These are phyloP conservation scores for Elongisporangium prolatum DNA, from an alignment of 352 stramenopile species.

Conservation along the genomic window DNA sequence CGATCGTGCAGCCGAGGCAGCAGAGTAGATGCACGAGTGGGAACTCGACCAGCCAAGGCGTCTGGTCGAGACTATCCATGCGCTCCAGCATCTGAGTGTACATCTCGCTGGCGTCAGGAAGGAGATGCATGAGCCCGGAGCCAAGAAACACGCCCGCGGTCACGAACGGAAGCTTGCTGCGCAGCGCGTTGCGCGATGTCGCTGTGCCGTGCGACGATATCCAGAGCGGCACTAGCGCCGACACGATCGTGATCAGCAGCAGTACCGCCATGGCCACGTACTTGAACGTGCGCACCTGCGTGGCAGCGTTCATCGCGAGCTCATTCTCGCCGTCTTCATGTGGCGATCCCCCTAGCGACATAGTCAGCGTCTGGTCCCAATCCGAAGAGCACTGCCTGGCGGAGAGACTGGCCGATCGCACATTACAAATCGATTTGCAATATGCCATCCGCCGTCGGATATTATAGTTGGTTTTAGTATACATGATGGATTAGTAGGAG, in stretches of 20 bases:
- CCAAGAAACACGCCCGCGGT: conserved; percentile 62
- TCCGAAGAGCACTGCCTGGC: neutral
- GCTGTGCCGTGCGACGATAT: conserved; percentile 42
- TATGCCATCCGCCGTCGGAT: neutral
- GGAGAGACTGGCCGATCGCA: too few species aligned
- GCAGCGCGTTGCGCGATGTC: conserved; percentile 29
- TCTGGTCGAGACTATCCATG: conserved; percentile 9
- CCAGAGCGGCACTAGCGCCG: conserved; percentile 47
- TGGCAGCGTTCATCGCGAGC: neutral
- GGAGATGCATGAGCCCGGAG: conserved; percentile 53
- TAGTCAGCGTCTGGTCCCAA: neutral
- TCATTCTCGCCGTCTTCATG: neutral
- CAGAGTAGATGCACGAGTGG: conserved; percentile 55
- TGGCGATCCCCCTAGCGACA: neutral
- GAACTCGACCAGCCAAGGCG: conserved; percentile 40
- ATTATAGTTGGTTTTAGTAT: neutral
- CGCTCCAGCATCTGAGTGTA: conserved; percentile 37
- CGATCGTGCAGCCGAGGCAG: conserved; percentile 42
- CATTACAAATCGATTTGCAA: neutral
- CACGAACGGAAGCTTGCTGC: conserved; percentile 55
- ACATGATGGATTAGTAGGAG: neutral
- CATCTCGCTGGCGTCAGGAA: conserved; percentile 51
- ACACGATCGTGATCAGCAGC: conserved; percentile 50
- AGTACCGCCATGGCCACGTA: conserved; percentile 38
- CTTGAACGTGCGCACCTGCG: conserved; percentile 35